Percentiles rank a stretch among this genome's conserved stretches.
Conservation (phyloP, 1,284 basidiomycete genomes). For the Taiwanofungus camphoratus region DNA sequence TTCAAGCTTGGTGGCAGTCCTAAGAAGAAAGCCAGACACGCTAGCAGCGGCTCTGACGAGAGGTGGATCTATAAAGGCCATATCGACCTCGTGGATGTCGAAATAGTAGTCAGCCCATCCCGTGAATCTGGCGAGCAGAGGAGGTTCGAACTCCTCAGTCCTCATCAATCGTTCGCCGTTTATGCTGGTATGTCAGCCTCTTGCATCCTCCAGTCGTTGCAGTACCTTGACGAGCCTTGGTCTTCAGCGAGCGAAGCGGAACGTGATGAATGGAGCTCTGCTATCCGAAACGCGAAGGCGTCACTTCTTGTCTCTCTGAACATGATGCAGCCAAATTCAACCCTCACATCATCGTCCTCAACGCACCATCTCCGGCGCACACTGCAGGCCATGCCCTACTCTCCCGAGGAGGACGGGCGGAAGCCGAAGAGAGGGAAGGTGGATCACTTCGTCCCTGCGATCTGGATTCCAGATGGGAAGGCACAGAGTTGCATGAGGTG, state of each 20-base stretch:
- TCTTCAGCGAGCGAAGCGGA: conserved; percentile 47
- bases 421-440: conserved; percentile 50
- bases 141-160: conserved; percentile 69
- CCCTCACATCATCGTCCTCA: conserved; percentile 68
- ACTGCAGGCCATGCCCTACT: conserved; percentile 67
- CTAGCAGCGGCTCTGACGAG: conserved; percentile 44
- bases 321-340: conserved; percentile 69
- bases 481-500: conserved; percentile 83
- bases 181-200: conserved; percentile 50
- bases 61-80: conserved; percentile 67
- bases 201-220: background rate
- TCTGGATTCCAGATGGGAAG: conserved; percentile 88
- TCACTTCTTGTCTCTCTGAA: conserved; percentile 64
- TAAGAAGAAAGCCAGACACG: conserved; percentile 34
- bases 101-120: conserved; percentile 60
- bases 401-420: conserved; percentile 41
- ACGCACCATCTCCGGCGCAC: conserved; percentile 68
- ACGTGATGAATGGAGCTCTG: conserved; percentile 63
- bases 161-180: conserved; percentile 72
- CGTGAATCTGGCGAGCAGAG: conserved; percentile 41
- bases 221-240: conserved; percentile 1
- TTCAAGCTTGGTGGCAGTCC: conserved; percentile 23
- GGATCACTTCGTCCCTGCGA: conserved; percentile 85
- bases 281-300: conserved; percentile 69
- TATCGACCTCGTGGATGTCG: conserved; percentile 68